A percentile compares a stretch with the other conserved stretches of the same genome.
Evolutionary conservation across 2,329 filamentous ascomycete species (phyloP).

Genomic region (Alternaria sp.): DNA sequence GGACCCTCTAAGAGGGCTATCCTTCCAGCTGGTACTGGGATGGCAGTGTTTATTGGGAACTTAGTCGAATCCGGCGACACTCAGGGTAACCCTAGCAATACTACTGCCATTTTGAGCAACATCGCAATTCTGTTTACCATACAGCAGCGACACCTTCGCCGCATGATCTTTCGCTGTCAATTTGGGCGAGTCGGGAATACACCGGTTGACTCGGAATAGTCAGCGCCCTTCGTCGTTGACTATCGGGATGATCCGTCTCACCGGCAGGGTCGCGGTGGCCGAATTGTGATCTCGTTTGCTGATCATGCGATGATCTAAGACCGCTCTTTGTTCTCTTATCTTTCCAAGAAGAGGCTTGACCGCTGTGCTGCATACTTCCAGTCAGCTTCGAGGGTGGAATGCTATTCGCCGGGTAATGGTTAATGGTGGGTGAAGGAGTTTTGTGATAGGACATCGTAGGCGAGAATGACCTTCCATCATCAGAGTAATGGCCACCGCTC

Average conservation of each 20-base stretch:
- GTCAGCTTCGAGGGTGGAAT: background rate
- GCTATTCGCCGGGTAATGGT: background rate
- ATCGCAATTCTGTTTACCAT: background rate
- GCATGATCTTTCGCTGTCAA: background rate
- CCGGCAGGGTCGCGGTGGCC: background rate
- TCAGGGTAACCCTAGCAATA: background rate
- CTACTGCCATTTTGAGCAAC: background rate
- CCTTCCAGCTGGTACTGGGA: background rate
- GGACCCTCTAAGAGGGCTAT: background rate
- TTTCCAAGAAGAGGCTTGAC: background rate
- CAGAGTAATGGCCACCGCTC: background rate
- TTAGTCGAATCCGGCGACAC: background rate
- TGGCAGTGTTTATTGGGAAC: background rate
- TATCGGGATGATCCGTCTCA: background rate
- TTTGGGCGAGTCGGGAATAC: background rate
- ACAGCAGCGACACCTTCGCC: background rate
- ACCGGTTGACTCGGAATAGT: background rate
- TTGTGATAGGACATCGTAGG: constrained; percentile 12
- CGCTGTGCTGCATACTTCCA: background rate
- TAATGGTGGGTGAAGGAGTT: constrained; percentile 6
- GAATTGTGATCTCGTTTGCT: background rate
- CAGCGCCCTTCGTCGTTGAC: background rate
- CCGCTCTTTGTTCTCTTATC: background rate
- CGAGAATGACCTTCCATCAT: constrained; percentile 3
- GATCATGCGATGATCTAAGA: background rate